phyloP scores from a whole-genome alignment of 177 flowering plant genomes.

The Vitis hybrid region DNA sequence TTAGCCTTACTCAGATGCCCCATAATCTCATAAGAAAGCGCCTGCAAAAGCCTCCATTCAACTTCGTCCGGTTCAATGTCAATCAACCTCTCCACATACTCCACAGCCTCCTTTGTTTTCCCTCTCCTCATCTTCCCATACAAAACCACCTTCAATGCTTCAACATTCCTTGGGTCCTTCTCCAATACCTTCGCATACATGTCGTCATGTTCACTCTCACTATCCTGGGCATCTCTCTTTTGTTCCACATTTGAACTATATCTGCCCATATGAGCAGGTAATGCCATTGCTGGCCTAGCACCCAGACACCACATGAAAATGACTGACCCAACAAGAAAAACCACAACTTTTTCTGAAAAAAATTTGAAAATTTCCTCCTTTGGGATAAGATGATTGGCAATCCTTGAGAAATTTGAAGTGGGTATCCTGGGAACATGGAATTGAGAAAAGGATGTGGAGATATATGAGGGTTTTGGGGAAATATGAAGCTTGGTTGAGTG shows the following conservation, averaged over 20 bases:
- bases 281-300: constrained; percentile 39
- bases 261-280: constrained; percentile 18
- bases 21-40: constrained; percentile 80
- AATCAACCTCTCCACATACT: constrained; percentile 77
- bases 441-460: constrained; percentile 5
- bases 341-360: constrained; percentile 34
- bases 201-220: constrained; percentile 42
- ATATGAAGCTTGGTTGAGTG: constrained; percentile 7
- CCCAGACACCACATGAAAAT: constrained; percentile 45
- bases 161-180: constrained; percentile 61
- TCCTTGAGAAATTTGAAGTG: constrained; percentile 9
- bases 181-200: constrained; percentile 66
- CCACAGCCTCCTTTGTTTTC: constrained; percentile 58
- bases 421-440: constrained; percentile 9
- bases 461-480: neutral
- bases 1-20: constrained; percentile 69
- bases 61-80: constrained; percentile 66
- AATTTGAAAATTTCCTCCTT: constrained; percentile 17
- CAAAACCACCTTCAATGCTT: constrained; percentile 75
- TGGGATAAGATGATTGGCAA: constrained; percentile 7
- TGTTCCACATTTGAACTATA: constrained; percentile 24
- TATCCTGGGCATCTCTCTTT: constrained; percentile 22
- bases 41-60: constrained; percentile 92
- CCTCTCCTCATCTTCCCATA: constrained; percentile 77
- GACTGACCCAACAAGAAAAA: constrained; percentile 63